A percentile compares a stretch with the other conserved stretches of the same genome.
Conservation (phyloP, 345 rosid genomes). For the Euclidium syriacum region DNA sequence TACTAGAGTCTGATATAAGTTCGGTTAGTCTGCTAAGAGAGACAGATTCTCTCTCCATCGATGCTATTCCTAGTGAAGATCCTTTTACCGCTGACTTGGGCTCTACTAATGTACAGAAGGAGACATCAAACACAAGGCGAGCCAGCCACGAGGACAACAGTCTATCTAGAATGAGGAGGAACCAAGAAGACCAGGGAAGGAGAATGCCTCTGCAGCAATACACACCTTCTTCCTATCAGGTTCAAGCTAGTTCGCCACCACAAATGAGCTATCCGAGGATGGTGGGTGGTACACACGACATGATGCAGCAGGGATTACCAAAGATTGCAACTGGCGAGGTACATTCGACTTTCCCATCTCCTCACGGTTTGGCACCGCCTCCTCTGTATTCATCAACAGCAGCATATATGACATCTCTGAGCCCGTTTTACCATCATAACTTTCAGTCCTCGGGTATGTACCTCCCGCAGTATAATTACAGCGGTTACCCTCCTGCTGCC, state of each 20-base stretch:
- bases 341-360: slow-evolving; percentile 57
- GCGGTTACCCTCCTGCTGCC: slow-evolving; percentile 58
- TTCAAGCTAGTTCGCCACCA: slow-evolving; percentile 38
- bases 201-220: slow-evolving; percentile 40
- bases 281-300: slow-evolving; percentile 40
- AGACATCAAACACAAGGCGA: slow-evolving; percentile 34
- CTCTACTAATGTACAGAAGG: slow-evolving; percentile 32
- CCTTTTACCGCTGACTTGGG: slow-evolving; percentile 33
- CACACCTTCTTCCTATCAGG: slow-evolving; percentile 38
- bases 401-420: slow-evolving; percentile 65
- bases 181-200: slow-evolving; percentile 55
- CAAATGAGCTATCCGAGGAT: slow-evolving; percentile 43
- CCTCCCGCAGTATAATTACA: slow-evolving; percentile 52
- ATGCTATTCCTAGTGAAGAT: slow-evolving; percentile 42
- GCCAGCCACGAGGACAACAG: slow-evolving; percentile 36
- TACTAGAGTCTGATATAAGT: slow-evolving; percentile 38
- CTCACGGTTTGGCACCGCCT: slow-evolving; percentile 49
- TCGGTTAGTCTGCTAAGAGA: slow-evolving; percentile 41
- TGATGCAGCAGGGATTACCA: slow-evolving; percentile 36
- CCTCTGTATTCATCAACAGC: slow-evolving; percentile 58
- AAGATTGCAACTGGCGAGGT: slow-evolving; percentile 50
- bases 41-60: slow-evolving; percentile 39
- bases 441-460: slow-evolving; percentile 63
- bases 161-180: slow-evolving; percentile 41
- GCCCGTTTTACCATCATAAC: slow-evolving; percentile 60